A percentile compares a stretch with the other conserved stretches of the same genome.
Conservation (phyloP, 2,329 filamentous ascomycete species). For the Fusarium anthophilum region DNA sequence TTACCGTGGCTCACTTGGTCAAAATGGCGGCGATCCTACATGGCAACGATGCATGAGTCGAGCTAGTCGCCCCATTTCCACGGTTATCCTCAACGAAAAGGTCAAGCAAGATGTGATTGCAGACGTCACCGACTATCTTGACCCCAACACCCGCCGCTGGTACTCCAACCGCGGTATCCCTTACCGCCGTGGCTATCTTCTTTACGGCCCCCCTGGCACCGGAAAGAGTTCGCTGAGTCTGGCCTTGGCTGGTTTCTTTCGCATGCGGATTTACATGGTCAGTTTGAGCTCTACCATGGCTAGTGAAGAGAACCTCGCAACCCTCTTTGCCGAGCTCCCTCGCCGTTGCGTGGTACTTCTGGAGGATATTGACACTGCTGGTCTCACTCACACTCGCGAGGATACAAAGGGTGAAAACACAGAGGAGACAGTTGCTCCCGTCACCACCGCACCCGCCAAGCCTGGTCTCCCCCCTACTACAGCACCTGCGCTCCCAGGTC, state of each 20-base stretch:
- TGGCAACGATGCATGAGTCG: constrained; percentile 73
- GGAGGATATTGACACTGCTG: constrained; percentile 80
- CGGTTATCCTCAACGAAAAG: constrained; percentile 70
- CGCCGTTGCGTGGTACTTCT: constrained; percentile 77
- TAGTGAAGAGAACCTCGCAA: constrained; percentile 71
- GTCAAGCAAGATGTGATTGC: constrained; percentile 68
- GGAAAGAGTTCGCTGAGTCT: constrained; percentile 80
- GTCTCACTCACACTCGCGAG: constrained; percentile 69
- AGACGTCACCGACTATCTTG: constrained; percentile 71
- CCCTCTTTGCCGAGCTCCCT: constrained; percentile 73
- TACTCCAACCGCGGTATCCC: constrained; percentile 86
- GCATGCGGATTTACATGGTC: constrained; percentile 77
- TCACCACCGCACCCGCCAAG: not conserved
- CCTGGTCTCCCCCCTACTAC: constrained; percentile 4
- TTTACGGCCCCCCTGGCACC: constrained; percentile 82
- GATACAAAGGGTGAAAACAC: constrained; percentile 40
- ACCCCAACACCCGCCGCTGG: constrained; percentile 74
- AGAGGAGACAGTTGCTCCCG: constrained; percentile 35
- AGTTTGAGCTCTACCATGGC: constrained; percentile 70
- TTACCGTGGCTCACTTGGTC: constrained; percentile 64
- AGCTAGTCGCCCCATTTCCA: constrained; percentile 69
- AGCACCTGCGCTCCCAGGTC: constrained; percentile 29
- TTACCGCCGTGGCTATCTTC: constrained; percentile 83
- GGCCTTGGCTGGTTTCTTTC: constrained; percentile 75
- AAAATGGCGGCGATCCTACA: constrained; percentile 53